Conservation (phyloP, 495 filamentous ascomycete genomes). For the Hypoxylon cercidicola region DNA sequence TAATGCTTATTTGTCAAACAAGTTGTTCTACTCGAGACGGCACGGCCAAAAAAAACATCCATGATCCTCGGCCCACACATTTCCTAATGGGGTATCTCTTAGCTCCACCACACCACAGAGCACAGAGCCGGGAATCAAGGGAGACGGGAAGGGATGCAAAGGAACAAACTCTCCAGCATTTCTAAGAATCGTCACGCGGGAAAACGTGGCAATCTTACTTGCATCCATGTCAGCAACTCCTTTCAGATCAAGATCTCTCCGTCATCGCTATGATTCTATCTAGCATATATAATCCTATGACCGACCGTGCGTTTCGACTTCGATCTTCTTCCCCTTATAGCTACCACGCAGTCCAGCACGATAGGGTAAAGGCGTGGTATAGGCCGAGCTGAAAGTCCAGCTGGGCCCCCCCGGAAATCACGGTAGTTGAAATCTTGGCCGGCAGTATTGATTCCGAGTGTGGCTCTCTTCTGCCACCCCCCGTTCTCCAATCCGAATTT, state of each 20-base stretch:
- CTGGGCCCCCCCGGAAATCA: constrained; percentile 17
- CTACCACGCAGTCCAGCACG: constrained; percentile 5
- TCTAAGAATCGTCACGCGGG: neutral
- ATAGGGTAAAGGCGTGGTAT: constrained; percentile 6
- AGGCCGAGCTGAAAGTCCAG: constrained; percentile 6
- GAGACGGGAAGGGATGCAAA: neutral
- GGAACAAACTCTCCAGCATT: neutral
- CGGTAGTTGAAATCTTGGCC: constrained; percentile 35
- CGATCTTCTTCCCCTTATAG: neutral
- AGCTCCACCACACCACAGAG: constrained; percentile 21
- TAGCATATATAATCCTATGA: constrained; percentile 4
- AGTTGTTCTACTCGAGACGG: neutral
- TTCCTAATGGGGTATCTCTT: constrained; percentile 37
- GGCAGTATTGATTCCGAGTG: constrained; percentile 40
- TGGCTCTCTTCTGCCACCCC: constrained; percentile 20
- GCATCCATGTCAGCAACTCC: constrained; percentile 5
- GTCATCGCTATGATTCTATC: constrained; percentile 1
- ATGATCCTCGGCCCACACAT: neutral
- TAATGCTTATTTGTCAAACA: constrained; percentile 3
- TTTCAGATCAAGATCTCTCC: constrained; percentile 12
- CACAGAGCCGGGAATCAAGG: neutral
- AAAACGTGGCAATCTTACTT: constrained; percentile 15
- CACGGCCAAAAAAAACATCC: neutral
- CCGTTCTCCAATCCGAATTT: constrained; percentile 38
- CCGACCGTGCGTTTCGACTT: constrained; percentile 5